A percentile compares a stretch with the other conserved stretches of the same genome.
phyloP scores from a whole-genome alignment of 169 alveolate species.

The Prorocentrum cordatum region DNA sequence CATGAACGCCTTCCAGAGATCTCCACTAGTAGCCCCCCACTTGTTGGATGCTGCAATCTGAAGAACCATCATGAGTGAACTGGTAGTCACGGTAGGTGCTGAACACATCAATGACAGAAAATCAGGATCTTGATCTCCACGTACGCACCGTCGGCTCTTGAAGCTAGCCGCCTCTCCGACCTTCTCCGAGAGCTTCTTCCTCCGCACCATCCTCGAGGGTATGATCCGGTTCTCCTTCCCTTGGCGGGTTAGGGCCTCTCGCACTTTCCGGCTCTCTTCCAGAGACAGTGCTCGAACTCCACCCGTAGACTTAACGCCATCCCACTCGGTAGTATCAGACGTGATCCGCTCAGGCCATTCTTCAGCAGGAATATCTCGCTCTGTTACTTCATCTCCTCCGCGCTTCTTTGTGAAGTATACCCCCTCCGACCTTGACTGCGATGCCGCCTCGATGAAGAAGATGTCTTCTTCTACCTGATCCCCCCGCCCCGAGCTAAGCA shows the following conservation, averaged over 20 bases:
- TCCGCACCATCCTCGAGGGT: not conserved
- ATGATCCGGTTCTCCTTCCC: not conserved
- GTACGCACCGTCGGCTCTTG: not conserved
- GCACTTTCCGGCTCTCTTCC: not conserved
- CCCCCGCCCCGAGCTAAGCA: too few relatives aligned
- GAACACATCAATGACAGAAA: not conserved
- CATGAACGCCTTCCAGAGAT: too few relatives aligned
- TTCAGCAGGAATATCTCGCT: too few relatives aligned
- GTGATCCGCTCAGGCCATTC: too few relatives aligned
- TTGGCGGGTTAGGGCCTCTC: not conserved
- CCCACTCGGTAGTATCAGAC: not conserved
- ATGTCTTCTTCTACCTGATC: too few relatives aligned
- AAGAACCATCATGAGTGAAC: not conserved
- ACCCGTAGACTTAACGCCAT: not conserved
- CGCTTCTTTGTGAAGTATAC: too few relatives aligned
- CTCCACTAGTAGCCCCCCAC: too few relatives aligned
- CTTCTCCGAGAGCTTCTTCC: not conserved
- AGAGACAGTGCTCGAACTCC: not conserved
- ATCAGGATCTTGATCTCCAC: not conserved
- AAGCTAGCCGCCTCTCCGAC: not conserved
- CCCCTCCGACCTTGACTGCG: too few relatives aligned
- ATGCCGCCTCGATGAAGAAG: too few relatives aligned
- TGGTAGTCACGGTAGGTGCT: not conserved
- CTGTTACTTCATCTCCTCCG: too few relatives aligned
- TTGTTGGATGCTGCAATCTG: too few relatives aligned